Evolutionary conservation across 164 flowering plant species (phyloP), one percentile per base, ranked within the genome.

Genomic region (Malania oleifera): DNA sequence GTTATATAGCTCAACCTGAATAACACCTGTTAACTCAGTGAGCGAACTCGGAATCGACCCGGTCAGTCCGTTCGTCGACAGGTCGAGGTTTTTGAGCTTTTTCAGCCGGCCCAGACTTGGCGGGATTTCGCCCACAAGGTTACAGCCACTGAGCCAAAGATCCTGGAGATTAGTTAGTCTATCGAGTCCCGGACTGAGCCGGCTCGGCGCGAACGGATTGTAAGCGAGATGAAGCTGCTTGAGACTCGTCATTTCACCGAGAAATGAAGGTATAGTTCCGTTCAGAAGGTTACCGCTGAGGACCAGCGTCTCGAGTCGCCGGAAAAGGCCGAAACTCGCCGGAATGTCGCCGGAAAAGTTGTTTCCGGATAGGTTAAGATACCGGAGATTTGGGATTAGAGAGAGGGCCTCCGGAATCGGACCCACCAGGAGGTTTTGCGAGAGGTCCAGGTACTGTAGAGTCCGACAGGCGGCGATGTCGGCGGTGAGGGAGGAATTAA

Each of bases 91-190:
- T 41, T 5, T 34, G n/a, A 84, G 61, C 40, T 59, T 64, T 39
- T 60, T 63, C 19, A 82, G 49, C 27, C 69, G 48, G 5, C 78
- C 68, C 9, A 84, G 38, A 23, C 43, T 58, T 1, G 23, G 52
- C 45, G 91, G 87, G 45, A 85, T 75, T 13, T 56, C 52, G 37
- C 90, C 90, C 23, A 67, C 68, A 13, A 82, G 68, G 40, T 68
- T 61, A 48, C 79, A 78, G 43, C 57, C 67, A 14, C 63, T 47
- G 25, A 84, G 66, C 74, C 83, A 82, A 34, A 84, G 75, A 1
- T 38, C 44, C 60, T 80, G 73, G 25, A 84, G 67, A 28, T 63
- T 62, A 22, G 74, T 70, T 51, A 80, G n/a, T 65, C 78, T 70
- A 0, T 81, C 80, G 34, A 84, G 53, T 56, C 73, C 67, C 11